Percentiles rank a stretch among this genome's conserved stretches.
Conservation (phyloP, 352 stramenopile species). For the Elongisporangium anandrum region DNA sequence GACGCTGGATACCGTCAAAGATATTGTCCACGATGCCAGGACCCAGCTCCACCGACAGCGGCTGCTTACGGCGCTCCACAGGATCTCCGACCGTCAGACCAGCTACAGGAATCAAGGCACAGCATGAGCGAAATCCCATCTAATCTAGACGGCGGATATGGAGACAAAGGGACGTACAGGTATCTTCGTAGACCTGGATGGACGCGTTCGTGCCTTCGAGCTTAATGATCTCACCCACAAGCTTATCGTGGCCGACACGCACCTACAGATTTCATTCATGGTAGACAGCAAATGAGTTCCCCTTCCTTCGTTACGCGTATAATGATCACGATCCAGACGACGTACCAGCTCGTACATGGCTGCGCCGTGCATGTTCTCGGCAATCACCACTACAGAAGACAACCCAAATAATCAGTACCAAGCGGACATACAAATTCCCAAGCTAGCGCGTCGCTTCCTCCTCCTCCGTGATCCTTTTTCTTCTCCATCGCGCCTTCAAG, state of each 20-base stretch:
- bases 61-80: constrained; percentile 96
- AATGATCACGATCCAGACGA: neutral
- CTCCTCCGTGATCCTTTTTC: neutral
- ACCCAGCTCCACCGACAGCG: constrained; percentile 97
- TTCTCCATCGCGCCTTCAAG: neutral
- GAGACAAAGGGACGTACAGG: constrained; percentile 57
- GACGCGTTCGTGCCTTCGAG: constrained; percentile 98
- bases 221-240: constrained; percentile 99
- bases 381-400: constrained; percentile 92
- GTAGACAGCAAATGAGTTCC: neutral
- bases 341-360: constrained; percentile 96
- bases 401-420: neutral
- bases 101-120: constrained; percentile 16
- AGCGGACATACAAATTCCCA: neutral
- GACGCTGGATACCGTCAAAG: constrained; percentile 99
- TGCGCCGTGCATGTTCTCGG: constrained; percentile 98
- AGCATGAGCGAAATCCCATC: neutral
- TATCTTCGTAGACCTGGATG: constrained; percentile 99
- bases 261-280: constrained; percentile 73
- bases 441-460: neutral
- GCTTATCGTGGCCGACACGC: constrained; percentile 97
- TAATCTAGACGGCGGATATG: neutral
- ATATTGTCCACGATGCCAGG: constrained; percentile 99
- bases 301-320: neutral
- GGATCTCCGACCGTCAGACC: constrained; percentile 98